phyloP scores from a whole-genome alignment of 2,329 filamentous ascomycete species.

The Exophiala phaeomuriformis region DNA sequence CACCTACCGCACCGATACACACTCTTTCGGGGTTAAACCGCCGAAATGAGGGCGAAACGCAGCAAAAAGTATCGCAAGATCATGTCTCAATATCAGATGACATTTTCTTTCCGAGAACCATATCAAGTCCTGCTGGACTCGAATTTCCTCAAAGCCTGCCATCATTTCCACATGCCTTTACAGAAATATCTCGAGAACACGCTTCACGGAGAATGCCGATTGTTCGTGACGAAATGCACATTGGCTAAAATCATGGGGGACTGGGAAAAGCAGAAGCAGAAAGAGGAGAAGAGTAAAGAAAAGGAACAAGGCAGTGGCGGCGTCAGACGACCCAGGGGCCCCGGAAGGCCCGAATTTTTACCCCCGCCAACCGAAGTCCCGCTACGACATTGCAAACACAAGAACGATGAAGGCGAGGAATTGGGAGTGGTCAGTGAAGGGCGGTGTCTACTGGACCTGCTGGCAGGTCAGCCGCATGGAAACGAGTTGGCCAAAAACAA shows the following conservation, averaged over 20 bases:
- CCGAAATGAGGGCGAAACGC: constrained; percentile 60
- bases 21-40: constrained; percentile 19
- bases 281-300: constrained; percentile 30
- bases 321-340: constrained; percentile 25
- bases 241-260: constrained; percentile 38
- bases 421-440: constrained; percentile 27
- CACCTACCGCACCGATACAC: background rate
- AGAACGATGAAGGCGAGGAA: constrained; percentile 36
- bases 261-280: constrained; percentile 26
- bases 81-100: constrained; percentile 82
- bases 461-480: constrained; percentile 29
- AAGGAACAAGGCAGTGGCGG: background rate
- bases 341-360: constrained; percentile 36
- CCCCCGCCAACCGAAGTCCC: constrained; percentile 41
- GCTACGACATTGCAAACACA: constrained; percentile 42
- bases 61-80: constrained; percentile 77
- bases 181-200: constrained; percentile 67
- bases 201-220: constrained; percentile 79
- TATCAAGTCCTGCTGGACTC: constrained; percentile 90
- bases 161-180: constrained; percentile 85
- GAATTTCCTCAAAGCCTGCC: constrained; percentile 72
- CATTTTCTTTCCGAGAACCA: constrained; percentile 84
- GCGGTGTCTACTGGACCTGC: constrained; percentile 40
- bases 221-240: constrained; percentile 68
- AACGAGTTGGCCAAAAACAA: constrained; percentile 39